Conservation (phyloP, 1,284 basidiomycete species). For the Meira miltonrushii region DNA sequence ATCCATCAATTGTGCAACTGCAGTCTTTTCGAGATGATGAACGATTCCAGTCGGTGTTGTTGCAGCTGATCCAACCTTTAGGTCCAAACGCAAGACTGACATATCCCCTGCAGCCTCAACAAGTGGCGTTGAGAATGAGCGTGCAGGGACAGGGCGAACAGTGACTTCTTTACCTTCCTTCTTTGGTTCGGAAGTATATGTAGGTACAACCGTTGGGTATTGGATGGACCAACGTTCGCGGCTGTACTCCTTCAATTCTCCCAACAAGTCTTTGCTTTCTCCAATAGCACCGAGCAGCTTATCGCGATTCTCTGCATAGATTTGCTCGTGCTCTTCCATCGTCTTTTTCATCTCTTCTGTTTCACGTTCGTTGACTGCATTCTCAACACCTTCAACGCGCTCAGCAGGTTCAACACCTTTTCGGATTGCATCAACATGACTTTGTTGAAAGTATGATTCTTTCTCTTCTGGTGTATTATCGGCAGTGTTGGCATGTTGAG, state of each 20-base stretch:
- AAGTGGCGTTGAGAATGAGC: slow-evolving; percentile 2
- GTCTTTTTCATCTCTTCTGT: slow-evolving; percentile 6
- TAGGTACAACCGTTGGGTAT: slow-evolving; percentile 62
- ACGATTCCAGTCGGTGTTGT: slow-evolving; percentile 71
- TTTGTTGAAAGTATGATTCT: not conserved
- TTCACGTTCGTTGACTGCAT: not conserved
- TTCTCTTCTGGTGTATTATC: slow-evolving; percentile 3
- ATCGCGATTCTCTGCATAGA: slow-evolving; percentile 13
- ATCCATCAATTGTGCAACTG: slow-evolving; percentile 85
- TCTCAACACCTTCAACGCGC: not conserved
- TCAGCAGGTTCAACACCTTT: slow-evolving; percentile 2
- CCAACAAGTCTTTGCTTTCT: slow-evolving; percentile 65
- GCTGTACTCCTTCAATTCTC: slow-evolving; percentile 73
- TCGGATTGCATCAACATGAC: not conserved
- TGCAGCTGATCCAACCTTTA: slow-evolving; percentile 68
- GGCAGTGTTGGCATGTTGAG: too few relatives aligned
- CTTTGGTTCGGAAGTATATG: slow-evolving; percentile 11
- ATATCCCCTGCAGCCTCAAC: slow-evolving; percentile 34
- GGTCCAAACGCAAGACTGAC: slow-evolving; percentile 75
- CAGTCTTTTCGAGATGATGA: slow-evolving; percentile 81
- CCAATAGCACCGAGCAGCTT: slow-evolving; percentile 73
- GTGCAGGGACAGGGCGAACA: not conserved
- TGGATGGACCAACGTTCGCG: slow-evolving; percentile 77
- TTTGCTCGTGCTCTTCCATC: slow-evolving; percentile 15
- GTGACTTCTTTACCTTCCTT: not conserved